Evolutionary conservation across 2,329 filamentous ascomycete genomes (phyloP), one percentile per base, ranked within the genome.

Genomic region (Paecilomyces sp.): DNA sequence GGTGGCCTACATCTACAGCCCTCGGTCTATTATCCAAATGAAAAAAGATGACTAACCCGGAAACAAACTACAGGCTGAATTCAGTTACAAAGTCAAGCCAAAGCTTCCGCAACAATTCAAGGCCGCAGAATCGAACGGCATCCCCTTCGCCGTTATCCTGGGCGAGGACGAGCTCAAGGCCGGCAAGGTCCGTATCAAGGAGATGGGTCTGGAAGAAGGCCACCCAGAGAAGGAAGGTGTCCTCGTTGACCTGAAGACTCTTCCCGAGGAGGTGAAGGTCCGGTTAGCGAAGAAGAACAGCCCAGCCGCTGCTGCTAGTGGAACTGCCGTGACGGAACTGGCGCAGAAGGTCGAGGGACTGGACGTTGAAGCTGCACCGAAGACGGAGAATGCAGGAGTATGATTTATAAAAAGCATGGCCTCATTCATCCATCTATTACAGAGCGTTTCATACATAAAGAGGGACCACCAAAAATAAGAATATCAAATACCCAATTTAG

Each of bases 201-300:
- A 88, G 80, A 83, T 92, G 78, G 87, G 91, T 54, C 80, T 95
- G 59, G 83, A 84, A 3, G 88, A 94, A 50, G 91, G 87, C 28
- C 90, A 97, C 80, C 88, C 91, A 0, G 91, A 96, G 74, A 96
- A 97, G 80, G 90, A 96, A 61, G 93, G 92, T 56, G 83, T 92
- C 51, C 77, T 92, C 59, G 85, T 97, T 24, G 79, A 87, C 57
- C 80, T 89, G 64, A 58, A 53, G 54, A 57, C 55, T 12, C 50
- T 63, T n/a, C 57, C 57, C 2, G 54, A 57, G 8, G 65, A 67
- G 57, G 62, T 69, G 30, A 68, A 68, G 54, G 30, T 28, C 30
- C 56, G 61, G 25, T 56, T 64, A 34, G 57, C 54, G 2, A 54
- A 47, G 15, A 61, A 62, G 54, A 60, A 56, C 4, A 50, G 28